Percentiles rank a stretch among this genome's conserved stretches.
phyloP scores from a whole-genome alignment of 306 rosid species.

The Lathyrus oleraceus region DNA sequence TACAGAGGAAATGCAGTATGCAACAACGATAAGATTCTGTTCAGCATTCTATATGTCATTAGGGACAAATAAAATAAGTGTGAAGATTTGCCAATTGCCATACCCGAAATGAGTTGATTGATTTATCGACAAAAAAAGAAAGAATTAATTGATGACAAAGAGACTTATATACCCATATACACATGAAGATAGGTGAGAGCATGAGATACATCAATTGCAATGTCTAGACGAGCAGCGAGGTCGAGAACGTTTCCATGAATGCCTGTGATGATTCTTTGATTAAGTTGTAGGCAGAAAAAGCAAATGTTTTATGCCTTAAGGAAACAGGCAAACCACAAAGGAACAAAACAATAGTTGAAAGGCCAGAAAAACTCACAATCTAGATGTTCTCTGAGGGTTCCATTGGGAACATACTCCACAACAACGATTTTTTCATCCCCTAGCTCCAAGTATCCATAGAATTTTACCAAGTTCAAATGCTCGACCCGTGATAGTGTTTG shows the following conservation, averaged over 20 bases:
- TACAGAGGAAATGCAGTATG: conserved; percentile 37
- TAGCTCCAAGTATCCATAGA: conserved; percentile 74
- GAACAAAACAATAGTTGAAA: conserved; percentile 7
- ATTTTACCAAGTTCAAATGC: conserved; percentile 84
- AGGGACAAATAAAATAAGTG: conserved; percentile 15
- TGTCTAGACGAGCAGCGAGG: conserved; percentile 72
- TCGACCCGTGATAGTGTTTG: conserved; percentile 80
- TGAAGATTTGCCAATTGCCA: not conserved
- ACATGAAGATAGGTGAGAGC: conserved; percentile 95
- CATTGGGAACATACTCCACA: conserved; percentile 92
- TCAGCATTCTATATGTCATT: conserved; percentile 11
- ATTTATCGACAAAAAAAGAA: too few species aligned
- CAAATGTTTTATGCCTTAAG: not conserved
- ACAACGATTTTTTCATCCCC: conserved; percentile 73
- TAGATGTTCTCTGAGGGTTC: conserved; percentile 90
- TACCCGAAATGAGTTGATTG: conserved; percentile 6
- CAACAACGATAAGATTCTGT: conserved; percentile 31
- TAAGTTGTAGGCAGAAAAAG: conserved; percentile 34
- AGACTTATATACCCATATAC: conserved; percentile 71
- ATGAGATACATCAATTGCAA: conserved; percentile 95
- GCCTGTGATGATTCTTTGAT: conserved; percentile 55
- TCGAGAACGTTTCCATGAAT: conserved; percentile 65
- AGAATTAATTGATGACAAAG: conserved; percentile 11
- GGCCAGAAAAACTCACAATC: conserved; percentile 66
- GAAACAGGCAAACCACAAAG: conserved; percentile 8